Evolutionary conservation across 768 basidiomycete species (phyloP), one percentile per base, ranked within the genome.

Genomic region (Tylopilus sp.): DNA sequence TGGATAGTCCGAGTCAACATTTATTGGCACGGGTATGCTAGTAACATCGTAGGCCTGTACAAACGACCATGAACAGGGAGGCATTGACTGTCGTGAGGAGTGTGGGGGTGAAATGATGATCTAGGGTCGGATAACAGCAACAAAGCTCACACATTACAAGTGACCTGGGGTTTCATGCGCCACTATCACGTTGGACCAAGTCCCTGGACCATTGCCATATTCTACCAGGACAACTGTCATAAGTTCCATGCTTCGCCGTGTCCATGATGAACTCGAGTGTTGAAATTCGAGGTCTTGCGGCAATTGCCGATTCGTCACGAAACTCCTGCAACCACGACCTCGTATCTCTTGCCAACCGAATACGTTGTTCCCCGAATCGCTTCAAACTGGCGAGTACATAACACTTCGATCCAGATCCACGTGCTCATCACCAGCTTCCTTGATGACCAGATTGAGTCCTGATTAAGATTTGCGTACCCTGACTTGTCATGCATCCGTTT

Each of bases 401-500:
- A 38, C 14, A 31, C 19, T 34, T 6, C n/a, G 44, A 28, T 47
- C 25, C 19, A 11, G 7, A n/a, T 10, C 33, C 52, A 26, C 45
- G 30, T 28, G 7, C 53, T 61, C 30, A 63, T 25, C 26, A 17
- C 30, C 51, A 19, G 1, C 26, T 10, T 34, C 40, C 21, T 59
- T 13, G 36, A 28, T 26, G 49, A 14, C 37, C 40, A 54, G 55
- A 48, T 50, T 48, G 34, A 36, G 28, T 30, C 34, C 33, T 44
- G 47, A 48, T 48, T 51, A 25, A 41, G 17, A 25, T 30, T 31
- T 36, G 19, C 36, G 19, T n/a, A 36, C 36, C 7, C 11, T 37
- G 37, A 37, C 8, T 37, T 37, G 8, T 48, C 57, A 89, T 89
- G 86, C 83, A 85, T 64, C 81, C 85, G 3, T 90, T 86, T 63